phyloP scores from a whole-genome alignment of 2,329 filamentous ascomycete genomes.

The Pseudocercospora crystallina region DNA sequence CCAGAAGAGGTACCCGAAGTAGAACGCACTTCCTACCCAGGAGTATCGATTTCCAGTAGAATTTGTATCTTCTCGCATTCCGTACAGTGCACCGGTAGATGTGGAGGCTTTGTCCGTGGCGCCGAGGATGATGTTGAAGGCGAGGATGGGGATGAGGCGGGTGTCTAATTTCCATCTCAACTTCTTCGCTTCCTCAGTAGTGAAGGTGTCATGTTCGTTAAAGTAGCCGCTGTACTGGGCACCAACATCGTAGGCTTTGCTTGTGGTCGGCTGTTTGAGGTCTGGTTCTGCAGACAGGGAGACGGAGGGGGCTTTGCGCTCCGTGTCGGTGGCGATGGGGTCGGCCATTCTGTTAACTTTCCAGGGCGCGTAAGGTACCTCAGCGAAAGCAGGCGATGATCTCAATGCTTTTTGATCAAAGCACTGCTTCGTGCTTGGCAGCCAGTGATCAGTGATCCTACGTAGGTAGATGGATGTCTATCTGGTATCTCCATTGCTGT shows the following conservation, averaged over 20 bases:
- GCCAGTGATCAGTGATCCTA: no score
- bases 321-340: background rate
- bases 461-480: no score
- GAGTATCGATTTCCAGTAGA: constrained; percentile 58
- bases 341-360: no score
- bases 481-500: no score
- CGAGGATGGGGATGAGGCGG: constrained; percentile 11
- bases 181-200: background rate
- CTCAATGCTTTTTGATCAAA: no score
- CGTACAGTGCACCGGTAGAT: constrained; percentile 21
- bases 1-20: constrained; percentile 57
- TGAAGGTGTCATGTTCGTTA: constrained; percentile 8
- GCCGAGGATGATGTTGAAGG: constrained; percentile 13
- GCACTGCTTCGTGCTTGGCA: no score
- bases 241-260: constrained; percentile 9
- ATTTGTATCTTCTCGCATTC: constrained; percentile 58
- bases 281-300: background rate
- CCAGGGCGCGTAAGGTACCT: no score
- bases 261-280: background rate
- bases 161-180: constrained; percentile 11
- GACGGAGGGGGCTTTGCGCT: constrained; percentile 3
- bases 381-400: no score
- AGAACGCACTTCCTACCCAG: constrained; percentile 53
- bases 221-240: constrained; percentile 12
- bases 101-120: constrained; percentile 13